A percentile compares a stretch with the other conserved stretches of the same genome.
Conservation (phyloP, 2,329 filamentous ascomycete genomes). For the Fusarium keratoplasticum region DNA sequence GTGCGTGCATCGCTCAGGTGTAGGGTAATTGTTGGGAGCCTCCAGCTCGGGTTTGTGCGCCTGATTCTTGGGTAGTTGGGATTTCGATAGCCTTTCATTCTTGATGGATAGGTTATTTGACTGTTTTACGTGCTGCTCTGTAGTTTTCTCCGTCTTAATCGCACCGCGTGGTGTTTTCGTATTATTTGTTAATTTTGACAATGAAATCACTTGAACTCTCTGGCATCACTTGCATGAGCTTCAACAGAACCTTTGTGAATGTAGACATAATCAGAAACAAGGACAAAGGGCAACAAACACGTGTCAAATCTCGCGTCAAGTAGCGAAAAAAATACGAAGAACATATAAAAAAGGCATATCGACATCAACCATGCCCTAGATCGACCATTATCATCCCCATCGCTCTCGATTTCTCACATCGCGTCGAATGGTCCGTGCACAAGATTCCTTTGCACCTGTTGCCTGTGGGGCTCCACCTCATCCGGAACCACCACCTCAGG, state of each 20-base stretch:
- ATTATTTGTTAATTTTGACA: background rate
- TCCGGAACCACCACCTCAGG: slow-evolving; percentile 16
- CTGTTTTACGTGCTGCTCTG: no score
- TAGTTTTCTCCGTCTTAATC: background rate
- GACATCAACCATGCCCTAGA: background rate
- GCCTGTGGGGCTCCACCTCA: slow-evolving; percentile 23
- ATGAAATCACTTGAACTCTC: background rate
- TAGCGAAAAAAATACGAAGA: accelerated
- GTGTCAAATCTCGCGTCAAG: background rate
- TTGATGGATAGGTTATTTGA: background rate
- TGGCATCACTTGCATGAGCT: no score
- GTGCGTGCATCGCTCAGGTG: background rate
- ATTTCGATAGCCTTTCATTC: background rate
- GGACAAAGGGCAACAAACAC: background rate
- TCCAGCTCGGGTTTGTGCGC: background rate
- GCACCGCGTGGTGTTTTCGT: background rate
- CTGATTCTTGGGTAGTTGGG: background rate
- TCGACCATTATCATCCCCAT: slow-evolving; percentile 8
- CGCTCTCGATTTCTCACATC: slow-evolving; percentile 5
- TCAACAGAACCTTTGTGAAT: background rate
- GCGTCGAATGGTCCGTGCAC: slow-evolving; percentile 29
- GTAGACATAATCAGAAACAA: background rate
- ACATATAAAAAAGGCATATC: background rate
- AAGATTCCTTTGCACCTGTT: slow-evolving; percentile 16
- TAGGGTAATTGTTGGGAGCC: slow-evolving; percentile 16